These are phyloP conservation scores for Sugiyamaella pinicola DNA, from an alignment of 1,139 yeast genomes.

Conservation along the genomic window DNA sequence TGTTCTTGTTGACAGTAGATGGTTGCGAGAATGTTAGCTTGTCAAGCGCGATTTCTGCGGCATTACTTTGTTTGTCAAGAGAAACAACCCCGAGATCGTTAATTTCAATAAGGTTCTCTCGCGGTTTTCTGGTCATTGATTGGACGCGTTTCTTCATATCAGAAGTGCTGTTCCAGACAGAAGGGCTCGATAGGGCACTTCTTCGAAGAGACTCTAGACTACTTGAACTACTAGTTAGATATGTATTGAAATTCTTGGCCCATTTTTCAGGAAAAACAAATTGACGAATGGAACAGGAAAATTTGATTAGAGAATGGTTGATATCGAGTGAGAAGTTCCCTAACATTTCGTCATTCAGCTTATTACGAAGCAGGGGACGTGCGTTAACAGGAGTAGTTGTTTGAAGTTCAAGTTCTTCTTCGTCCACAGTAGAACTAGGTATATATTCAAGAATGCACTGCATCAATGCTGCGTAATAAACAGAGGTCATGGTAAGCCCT, in stretches of 20 bases:
- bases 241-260: conserved; percentile 21
- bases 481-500: conserved; percentile 23
- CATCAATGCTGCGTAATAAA: conserved; percentile 22
- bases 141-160: conserved; percentile 13
- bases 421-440: conserved; percentile 3
- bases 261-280: conserved; percentile 19
- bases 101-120: conserved; percentile 28
- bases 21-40: conserved; percentile 25
- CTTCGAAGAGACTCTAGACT: conserved; percentile 8
- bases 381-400: conserved; percentile 18
- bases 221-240: conserved; percentile 4
- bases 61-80: conserved; percentile 1
- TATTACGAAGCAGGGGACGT: conserved; percentile 16
- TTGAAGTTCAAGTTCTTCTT: conserved; percentile 10
- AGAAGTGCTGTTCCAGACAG: conserved; percentile 8
- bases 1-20: conserved; percentile 10
- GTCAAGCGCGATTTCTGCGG: conserved; percentile 6
- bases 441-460: conserved; percentile 23
- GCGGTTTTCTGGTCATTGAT: conserved; percentile 13
- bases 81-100: conserved; percentile 31
- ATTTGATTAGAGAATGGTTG: conserved; percentile 10
- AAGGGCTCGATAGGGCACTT: conserved; percentile 1
- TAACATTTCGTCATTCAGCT: conserved; percentile 9
- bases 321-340: conserved; percentile 18
- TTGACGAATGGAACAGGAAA: conserved; percentile 6